Base-by-base conservation (phyloP, 1,139 yeast species). In the Spathaspora sp. region DNA sequence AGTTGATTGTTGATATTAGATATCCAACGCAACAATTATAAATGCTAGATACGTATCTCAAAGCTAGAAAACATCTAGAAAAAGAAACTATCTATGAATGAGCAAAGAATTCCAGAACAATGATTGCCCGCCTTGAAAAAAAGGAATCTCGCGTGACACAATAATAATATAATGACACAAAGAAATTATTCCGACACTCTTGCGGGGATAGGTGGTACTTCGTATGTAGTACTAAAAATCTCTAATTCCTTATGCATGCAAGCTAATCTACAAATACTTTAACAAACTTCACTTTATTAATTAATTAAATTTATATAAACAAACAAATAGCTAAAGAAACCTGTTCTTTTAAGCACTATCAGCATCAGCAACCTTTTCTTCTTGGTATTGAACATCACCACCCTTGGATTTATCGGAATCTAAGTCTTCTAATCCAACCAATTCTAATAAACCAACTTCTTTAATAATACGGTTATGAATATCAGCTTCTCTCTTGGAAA, bases 371-470 rank as follows among this genome's bases (percentile, higher is more conserved):
- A 25, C 40, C 42, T 43, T 43, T 24, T 31, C 24, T 41, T 44
- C 47, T 24, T 24, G 20, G 44, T 44, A 44, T 13, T 24, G 26
- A 10, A 44, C 44, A 27, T 44, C 47, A 33, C 27, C 26, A 33
- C 27, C 26, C 39, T 44, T 44, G 38, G 26, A 20, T 11, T 18
- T 39, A 42, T 44, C 47, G 13, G 47, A 44, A 13, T 44, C 44
- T 13, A 42, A 26, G 23, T 42, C 44, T 42, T 42, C 44, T 20
- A 44, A 9, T n/a, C 44, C 43, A 37, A 47, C 39, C 24, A 48
- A 48, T 15, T 48, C 51, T 18, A 47, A 39, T 42, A 48, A 48
- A 26, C 51, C 51, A 41, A 48, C 46, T 37, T 49, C 50, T 25
- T 45, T 47, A 40, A 49, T 42, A 13, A 44, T 40, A 39, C 44